phyloP scores from a whole-genome alignment of 176 grass and related monocot species.

The Zoysia japonica region DNA sequence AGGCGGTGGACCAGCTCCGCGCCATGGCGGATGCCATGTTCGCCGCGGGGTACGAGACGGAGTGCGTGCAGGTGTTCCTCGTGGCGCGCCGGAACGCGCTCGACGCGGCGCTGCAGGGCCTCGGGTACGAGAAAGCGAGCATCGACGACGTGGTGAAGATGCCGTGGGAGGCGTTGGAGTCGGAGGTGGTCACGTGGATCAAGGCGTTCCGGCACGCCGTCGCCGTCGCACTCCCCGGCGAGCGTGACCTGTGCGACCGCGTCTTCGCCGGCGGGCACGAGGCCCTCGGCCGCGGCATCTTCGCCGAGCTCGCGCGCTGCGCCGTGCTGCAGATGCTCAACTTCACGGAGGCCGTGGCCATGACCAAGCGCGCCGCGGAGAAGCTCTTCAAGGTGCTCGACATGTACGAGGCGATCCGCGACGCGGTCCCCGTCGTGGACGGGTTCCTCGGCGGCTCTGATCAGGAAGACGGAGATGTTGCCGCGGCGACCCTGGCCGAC shows the following conservation, averaged over 20 bases:
- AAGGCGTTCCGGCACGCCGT: slow-evolving; percentile 64
- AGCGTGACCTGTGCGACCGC: slow-evolving; percentile 62
- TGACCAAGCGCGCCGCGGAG: slow-evolving; percentile 64
- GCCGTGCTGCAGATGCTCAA: slow-evolving; percentile 69
- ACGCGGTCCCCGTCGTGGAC: slow-evolving; percentile 53
- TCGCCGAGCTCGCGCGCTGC: slow-evolving; percentile 53
- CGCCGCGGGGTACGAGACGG: slow-evolving; percentile 59
- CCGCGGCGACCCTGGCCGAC: slow-evolving; percentile 19
- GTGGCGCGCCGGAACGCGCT: slow-evolving; percentile 63
- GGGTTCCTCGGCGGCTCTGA: slow-evolving; percentile 39
- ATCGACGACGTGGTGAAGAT: slow-evolving; percentile 62
- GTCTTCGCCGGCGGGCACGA: slow-evolving; percentile 52
- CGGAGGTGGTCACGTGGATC: slow-evolving; percentile 65
- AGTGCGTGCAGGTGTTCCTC: slow-evolving; percentile 79
- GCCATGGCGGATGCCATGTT: slow-evolving; percentile 65
- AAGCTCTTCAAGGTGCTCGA: slow-evolving; percentile 95
- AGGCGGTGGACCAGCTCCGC: slow-evolving; percentile 56
- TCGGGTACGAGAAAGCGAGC: slow-evolving; percentile 47
- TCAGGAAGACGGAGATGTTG: not conserved
- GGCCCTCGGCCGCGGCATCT: slow-evolving; percentile 39
- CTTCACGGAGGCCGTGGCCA: slow-evolving; percentile 72
- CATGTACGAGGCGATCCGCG: slow-evolving; percentile 79
- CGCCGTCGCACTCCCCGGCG: slow-evolving; percentile 51
- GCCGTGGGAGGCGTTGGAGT: slow-evolving; percentile 79
- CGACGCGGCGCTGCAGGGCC: slow-evolving; percentile 23